Percentiles rank a stretch among this genome's conserved stretches.
Conservation (phyloP, 2,329 filamentous ascomycete species). For the Diaporthe longicolla region DNA sequence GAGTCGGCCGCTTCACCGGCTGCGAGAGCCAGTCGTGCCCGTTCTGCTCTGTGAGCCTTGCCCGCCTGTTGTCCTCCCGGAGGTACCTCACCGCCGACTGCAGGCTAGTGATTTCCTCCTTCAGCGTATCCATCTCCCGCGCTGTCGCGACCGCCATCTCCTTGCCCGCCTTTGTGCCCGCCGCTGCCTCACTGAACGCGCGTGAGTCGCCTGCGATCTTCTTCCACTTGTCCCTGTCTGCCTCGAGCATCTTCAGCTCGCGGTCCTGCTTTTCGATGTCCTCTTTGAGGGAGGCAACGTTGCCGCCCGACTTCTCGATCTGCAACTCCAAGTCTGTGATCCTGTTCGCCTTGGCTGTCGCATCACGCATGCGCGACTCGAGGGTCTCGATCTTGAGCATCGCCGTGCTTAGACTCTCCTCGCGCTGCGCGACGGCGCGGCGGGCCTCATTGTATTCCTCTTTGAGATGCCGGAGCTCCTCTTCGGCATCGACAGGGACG, state of each 20-base stretch:
- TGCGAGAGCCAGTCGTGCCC: slow-evolving; percentile 74
- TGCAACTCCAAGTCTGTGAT: slow-evolving; percentile 76
- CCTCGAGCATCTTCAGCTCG: slow-evolving; percentile 74
- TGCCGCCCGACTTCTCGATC: slow-evolving; percentile 67
- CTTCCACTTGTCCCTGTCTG: slow-evolving; percentile 79
- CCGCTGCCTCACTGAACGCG: slow-evolving; percentile 66
- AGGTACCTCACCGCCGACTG: slow-evolving; percentile 78
- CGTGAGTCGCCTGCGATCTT: slow-evolving; percentile 76
- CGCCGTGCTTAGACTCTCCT: slow-evolving; percentile 87
- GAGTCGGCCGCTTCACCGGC: slow-evolving; percentile 66
- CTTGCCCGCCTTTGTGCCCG: slow-evolving; percentile 67
- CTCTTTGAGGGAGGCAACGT: slow-evolving; percentile 69
- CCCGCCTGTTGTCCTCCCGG: slow-evolving; percentile 75
- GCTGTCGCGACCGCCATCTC: slow-evolving; percentile 79
- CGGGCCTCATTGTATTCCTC: slow-evolving; percentile 86
- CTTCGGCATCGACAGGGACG: slow-evolving; percentile 85
- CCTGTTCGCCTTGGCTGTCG: slow-evolving; percentile 80
- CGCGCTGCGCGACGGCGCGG: slow-evolving; percentile 78
- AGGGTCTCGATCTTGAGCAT: slow-evolving; percentile 95
- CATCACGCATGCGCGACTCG: slow-evolving; percentile 88
- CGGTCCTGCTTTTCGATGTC: slow-evolving; percentile 77
- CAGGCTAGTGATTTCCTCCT: slow-evolving; percentile 75
- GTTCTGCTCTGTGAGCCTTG: slow-evolving; percentile 69
- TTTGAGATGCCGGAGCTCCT: slow-evolving; percentile 84
- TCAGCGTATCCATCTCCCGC: slow-evolving; percentile 80